Base-by-base conservation (phyloP, 768 basidiomycete genomes). In the Cystofilobasidium capitatum region DNA sequence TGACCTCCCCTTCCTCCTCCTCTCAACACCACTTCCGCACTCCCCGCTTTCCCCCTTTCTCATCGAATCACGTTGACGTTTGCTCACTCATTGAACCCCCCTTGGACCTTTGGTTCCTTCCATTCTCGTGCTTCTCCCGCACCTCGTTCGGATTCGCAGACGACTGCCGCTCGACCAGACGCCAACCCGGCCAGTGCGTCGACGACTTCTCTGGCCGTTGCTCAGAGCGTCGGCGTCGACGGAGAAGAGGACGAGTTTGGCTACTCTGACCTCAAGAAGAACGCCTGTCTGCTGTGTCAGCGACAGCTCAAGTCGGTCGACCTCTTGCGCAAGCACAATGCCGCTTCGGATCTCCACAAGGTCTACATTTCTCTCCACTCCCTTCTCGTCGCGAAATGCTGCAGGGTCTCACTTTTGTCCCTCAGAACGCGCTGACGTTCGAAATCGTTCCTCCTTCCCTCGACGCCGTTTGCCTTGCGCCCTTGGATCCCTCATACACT, bases 281-380 rank as follows among this genome's bases (percentile, higher is more conserved):
- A 90, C 72, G 87, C 86, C 63, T 98, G 96, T 75, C 77, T 97
- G 60, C 84, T 99, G 17, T 99, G 96, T 75, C 85, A 91, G 45
- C 83, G 96, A 36, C 89, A 93, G 75, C 92, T 99, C 84, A 97
- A 94, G 78, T 80, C 83, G 4, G 72, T 87, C 66, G 91, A 94
- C 31, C 86, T 89, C 71, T 81, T 99, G 47, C 86, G 83, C 73
- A 85, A 91, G 22, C 96, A 99, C 76, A 91, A 89, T 75, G 87
- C 86, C 73, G 90, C 89, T 79, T 99, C 96, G 31, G 89, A 88
- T 75, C 79, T 99, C 70, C 96, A 99, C 79, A 98, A 97, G 88
- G 94, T 68, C 42, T 59, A 58, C 72, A 73, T 76, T 70, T 76
- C 65, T 66, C 69, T 44, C 71, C 47, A 68, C 76, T 64, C 69